Evolutionary conservation across 2,329 filamentous ascomycete genomes (phyloP), one percentile per base, ranked within the genome.

Genomic region (Pseudopyricularia cyperi): DNA sequence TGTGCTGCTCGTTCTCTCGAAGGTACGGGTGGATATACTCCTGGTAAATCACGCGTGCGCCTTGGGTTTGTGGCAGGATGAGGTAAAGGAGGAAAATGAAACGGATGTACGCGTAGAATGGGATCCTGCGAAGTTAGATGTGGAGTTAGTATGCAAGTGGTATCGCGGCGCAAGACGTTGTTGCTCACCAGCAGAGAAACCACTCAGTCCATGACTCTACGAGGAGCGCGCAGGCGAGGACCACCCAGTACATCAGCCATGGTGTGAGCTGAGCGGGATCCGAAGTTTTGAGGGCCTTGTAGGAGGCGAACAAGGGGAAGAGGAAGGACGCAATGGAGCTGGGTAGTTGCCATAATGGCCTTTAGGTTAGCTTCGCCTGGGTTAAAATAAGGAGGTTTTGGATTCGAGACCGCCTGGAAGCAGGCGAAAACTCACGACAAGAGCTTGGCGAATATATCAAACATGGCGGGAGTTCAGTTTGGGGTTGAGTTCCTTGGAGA

Each of bases 171-270:
- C 15, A n/a, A 17, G 19, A n/a, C 14, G 22, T 9, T 52, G 26
- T 17, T 50, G 48, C 70, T 51, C 69, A 83, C 85, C 89, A 97
- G 65, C 77, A 77, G 47, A 97, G 77, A 62, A 97, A 83, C 70
- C 91, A 95, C 61, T 84, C 81, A 53, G 86, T 82, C 80, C 89
- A 95, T 47, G 85, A 90, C 71, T 97, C 93, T 68, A 83, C 80
- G 55, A 93, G 79, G 53, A 90, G 75, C 60, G 83, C 80, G 65
- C 87, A 84, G 55, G 87, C 87, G 57, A 96, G 79, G 24, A 95
- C 89, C 55, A 95, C 89, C 86, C 91, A 98, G 77, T 97, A 98
- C 86, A 97, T 97, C 58, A 97, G 80, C 93, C 93, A 98, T 83
- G 91, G 91, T 57, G 88, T 88, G 55, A 96, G 77, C 64, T 94